phyloP scores from a whole-genome alignment of 2,329 filamentous ascomycete genomes.

The Fusarium zealandicum region DNA sequence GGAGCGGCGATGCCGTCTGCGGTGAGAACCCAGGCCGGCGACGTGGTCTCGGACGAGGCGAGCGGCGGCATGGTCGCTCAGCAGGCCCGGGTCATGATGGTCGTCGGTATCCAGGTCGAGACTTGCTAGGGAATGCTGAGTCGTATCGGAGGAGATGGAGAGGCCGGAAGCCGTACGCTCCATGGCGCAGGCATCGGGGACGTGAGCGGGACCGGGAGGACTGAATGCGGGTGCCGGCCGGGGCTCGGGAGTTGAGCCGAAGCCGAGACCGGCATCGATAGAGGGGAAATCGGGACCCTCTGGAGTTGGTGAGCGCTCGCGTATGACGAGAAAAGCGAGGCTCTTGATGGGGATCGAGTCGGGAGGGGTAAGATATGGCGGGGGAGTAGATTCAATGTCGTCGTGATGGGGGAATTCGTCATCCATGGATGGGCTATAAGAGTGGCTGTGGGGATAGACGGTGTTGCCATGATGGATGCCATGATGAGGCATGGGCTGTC shows the following conservation, averaged over 20 bases:
- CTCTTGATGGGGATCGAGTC: slow-evolving; percentile 45
- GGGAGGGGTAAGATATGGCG: slow-evolving; percentile 17
- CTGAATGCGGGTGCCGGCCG: slow-evolving; percentile 29
- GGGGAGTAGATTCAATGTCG: slow-evolving; percentile 20
- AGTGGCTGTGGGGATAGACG: slow-evolving; percentile 12
- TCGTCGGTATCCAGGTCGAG: slow-evolving; percentile 35
- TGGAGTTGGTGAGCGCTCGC: slow-evolving; percentile 43
- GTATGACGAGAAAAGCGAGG: slow-evolving; percentile 50
- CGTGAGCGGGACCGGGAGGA: slow-evolving; percentile 18
- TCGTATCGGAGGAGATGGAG: slow-evolving; percentile 54
- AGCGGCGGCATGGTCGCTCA: slow-evolving; percentile 58
- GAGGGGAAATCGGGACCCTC: slow-evolving; percentile 29
- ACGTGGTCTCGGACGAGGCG: slow-evolving; percentile 58
- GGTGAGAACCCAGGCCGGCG: slow-evolving; percentile 41
- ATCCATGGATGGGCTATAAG: slow-evolving; percentile 12
- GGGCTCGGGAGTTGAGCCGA: slow-evolving; percentile 25
- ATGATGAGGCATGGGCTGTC: slow-evolving; percentile 4
- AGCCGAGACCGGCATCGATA: slow-evolving; percentile 25
- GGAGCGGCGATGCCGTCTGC: slow-evolving; percentile 52
- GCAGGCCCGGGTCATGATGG: slow-evolving; percentile 45
- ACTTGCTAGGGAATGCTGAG: slow-evolving; percentile 41
- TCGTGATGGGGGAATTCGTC: slow-evolving; percentile 21
- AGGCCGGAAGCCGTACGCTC: slow-evolving; percentile 59
- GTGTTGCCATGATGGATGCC: slow-evolving; percentile 2
- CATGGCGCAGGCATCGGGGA: slow-evolving; percentile 44